These are phyloP conservation scores for Linderina pennispora DNA, from an alignment of 192 early-diverging fungal species.

Conservation along the genomic window DNA sequence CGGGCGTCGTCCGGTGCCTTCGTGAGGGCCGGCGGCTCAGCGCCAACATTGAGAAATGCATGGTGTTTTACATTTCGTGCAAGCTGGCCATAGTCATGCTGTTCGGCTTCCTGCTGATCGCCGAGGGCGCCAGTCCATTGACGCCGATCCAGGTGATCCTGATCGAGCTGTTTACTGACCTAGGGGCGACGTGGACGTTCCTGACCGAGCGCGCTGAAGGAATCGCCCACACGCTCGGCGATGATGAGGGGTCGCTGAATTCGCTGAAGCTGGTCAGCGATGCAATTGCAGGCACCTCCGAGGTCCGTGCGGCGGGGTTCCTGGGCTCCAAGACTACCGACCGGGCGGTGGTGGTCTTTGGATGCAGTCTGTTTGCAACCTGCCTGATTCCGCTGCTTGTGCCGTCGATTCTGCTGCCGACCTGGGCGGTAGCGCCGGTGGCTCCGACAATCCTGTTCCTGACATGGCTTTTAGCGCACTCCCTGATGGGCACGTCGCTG, in stretches of 20 bases:
- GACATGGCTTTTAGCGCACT: constrained; percentile 32
- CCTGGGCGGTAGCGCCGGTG: constrained; percentile 28
- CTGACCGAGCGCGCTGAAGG: constrained; percentile 26
- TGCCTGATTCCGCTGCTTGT: constrained; percentile 24
- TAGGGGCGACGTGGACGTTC: constrained; percentile 27
- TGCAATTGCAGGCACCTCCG: background rate
- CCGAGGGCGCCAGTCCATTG: constrained; percentile 24
- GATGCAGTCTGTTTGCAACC: constrained; percentile 11
- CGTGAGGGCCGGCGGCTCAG: constrained; percentile 19
- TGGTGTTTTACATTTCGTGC: constrained; percentile 22
- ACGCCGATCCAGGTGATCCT: constrained; percentile 34
- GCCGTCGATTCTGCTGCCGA: constrained; percentile 22
- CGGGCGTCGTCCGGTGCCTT: constrained; percentile 21
- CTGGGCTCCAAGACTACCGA: constrained; percentile 13
- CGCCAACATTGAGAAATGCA: constrained; percentile 23
- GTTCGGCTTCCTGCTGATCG: constrained; percentile 17
- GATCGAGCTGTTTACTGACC: constrained; percentile 28
- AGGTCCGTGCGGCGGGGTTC: background rate
- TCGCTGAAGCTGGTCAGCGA: constrained; percentile 1
- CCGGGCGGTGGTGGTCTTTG: constrained; percentile 9
- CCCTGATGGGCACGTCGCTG: constrained; percentile 30
- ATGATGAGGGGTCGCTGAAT: constrained; percentile 6
- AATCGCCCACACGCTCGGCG: background rate
- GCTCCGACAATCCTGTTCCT: constrained; percentile 35
- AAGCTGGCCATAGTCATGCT: constrained; percentile 28